Percentiles rank a stretch among this genome's conserved stretches.
Evolutionary conservation across 176 grass and related monocot genomes (phyloP).

Genomic region (Aegilops speltoides): DNA sequence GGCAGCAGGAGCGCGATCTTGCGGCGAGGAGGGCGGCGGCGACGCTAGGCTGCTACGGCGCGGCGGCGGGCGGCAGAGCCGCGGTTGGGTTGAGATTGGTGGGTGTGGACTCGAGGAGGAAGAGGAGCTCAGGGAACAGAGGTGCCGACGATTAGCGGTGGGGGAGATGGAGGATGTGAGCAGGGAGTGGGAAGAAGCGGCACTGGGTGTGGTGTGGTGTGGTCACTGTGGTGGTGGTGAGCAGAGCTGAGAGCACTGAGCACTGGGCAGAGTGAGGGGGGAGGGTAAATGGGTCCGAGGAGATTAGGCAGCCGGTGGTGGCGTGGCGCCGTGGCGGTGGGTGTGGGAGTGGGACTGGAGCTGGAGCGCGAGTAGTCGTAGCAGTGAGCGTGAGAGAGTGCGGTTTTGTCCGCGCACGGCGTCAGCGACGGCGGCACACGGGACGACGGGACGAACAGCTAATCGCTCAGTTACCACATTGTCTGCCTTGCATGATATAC

Average conservation of each 20-base stretch:
- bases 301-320: constrained; percentile 31
- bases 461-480: constrained; percentile 20
- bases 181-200: neutral
- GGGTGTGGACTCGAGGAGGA: neutral
- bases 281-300: neutral
- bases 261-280: neutral
- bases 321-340: neutral
- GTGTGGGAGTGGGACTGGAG: too few species aligned
- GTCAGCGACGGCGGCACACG: constrained; percentile 22
- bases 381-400: neutral
- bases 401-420: constrained; percentile 45
- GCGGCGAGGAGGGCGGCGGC: neutral
- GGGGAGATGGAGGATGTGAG: neutral
- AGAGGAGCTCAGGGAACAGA: neutral
- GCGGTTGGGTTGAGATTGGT: neutral
- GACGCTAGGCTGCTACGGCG: neutral
- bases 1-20: neutral
- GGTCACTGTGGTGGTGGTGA: neutral
- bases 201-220: neutral
- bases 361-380: too few species aligned
- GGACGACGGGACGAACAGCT: constrained; percentile 37
- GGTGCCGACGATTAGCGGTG: neutral
- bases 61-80: neutral
- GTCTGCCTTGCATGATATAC: neutral
- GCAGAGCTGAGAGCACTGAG: neutral